A percentile compares a stretch with the other conserved stretches of the same genome.
Evolutionary conservation across 805 yeast species (phyloP).

Genomic region (Candida pseudofarinosa): DNA sequence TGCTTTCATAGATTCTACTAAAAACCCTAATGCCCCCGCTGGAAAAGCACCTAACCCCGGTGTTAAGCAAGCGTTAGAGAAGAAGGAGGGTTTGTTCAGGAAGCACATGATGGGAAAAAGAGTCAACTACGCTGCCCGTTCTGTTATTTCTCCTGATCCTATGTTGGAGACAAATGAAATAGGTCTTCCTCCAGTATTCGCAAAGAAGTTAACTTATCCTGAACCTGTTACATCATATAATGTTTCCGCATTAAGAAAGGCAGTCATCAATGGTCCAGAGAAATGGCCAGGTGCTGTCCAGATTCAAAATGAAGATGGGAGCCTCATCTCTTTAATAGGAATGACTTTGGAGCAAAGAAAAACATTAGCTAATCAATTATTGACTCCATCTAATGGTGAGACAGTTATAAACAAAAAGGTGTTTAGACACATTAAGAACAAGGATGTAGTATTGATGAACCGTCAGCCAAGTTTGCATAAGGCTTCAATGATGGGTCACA

Average conservation of each 20-base stretch:
- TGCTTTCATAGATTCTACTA: constrained; percentile 87
- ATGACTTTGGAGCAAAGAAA: constrained; percentile 93
- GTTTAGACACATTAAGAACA: constrained; percentile 87
- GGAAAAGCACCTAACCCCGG: constrained; percentile 85
- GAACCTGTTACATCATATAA: constrained; percentile 96
- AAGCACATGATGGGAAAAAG: constrained; percentile 99
- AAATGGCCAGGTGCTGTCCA: constrained; percentile 99
- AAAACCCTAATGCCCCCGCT: constrained; percentile 69
- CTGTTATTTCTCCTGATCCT: constrained; percentile 98
- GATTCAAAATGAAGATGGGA: constrained; percentile 93
- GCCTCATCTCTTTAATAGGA: constrained; percentile 72
- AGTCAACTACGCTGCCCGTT: constrained; percentile 97
- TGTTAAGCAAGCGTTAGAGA: constrained; percentile 94
- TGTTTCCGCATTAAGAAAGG: constrained; percentile 84
- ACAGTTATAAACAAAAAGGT: constrained; percentile 84
- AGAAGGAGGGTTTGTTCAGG: constrained; percentile 97
- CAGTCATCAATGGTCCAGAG: constrained; percentile 96
- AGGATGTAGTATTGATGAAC: constrained; percentile 95
- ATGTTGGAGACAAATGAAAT: constrained; percentile 96
- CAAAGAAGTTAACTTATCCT: constrained; percentile 91
- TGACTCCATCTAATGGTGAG: constrained; percentile 75
- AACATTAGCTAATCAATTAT: constrained; percentile 87
- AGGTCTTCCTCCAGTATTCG: constrained; percentile 99
- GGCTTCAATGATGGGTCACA: constrained; percentile 99
- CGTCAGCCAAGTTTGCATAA: constrained; percentile 99